These are phyloP conservation scores for Phytomonas francai DNA, from an alignment of 208 protist genomes.

Conservation along the genomic window DNA sequence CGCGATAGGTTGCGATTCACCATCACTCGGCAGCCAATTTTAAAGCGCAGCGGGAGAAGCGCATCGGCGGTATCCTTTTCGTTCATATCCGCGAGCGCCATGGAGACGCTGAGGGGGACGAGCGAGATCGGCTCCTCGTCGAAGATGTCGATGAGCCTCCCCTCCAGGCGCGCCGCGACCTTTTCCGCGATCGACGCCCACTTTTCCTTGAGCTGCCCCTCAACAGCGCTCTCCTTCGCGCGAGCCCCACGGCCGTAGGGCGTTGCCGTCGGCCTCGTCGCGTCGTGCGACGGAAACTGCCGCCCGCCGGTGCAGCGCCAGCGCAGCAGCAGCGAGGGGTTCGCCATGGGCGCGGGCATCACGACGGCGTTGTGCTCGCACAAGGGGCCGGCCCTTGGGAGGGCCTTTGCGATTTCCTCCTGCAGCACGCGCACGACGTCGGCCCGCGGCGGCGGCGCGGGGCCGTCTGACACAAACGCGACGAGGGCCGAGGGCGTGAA, in stretches of 20 bases:
- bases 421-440: not conserved
- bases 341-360: conserved; percentile 38
- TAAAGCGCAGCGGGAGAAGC: conserved; percentile 68
- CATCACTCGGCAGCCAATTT: conserved; percentile 87
- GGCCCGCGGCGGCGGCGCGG: no score
- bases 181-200: conserved; percentile 39
- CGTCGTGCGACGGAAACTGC: not conserved
- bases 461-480: conserved; percentile 14
- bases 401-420: conserved; percentile 18
- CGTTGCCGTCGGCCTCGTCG: not conserved
- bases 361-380: conserved; percentile 58
- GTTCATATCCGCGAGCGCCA: conserved; percentile 52
- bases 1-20: conserved; percentile 84
- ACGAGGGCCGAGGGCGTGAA: conserved; percentile 59
- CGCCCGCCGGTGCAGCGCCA: conserved; percentile 29
- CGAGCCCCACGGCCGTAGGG: not conserved
- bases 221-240: not conserved
- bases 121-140: conserved; percentile 35
- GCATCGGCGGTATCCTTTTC: conserved; percentile 32
- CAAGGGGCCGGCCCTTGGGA: conserved; percentile 4
- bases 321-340: conserved; percentile 28
- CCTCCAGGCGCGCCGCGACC: conserved; percentile 33
- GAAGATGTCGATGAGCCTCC: conserved; percentile 32
- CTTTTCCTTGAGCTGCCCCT: not conserved
- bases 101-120: conserved; percentile 59